Evolutionary conservation across 331 rosid species (phyloP).

Genomic region (Malus hybrid): DNA sequence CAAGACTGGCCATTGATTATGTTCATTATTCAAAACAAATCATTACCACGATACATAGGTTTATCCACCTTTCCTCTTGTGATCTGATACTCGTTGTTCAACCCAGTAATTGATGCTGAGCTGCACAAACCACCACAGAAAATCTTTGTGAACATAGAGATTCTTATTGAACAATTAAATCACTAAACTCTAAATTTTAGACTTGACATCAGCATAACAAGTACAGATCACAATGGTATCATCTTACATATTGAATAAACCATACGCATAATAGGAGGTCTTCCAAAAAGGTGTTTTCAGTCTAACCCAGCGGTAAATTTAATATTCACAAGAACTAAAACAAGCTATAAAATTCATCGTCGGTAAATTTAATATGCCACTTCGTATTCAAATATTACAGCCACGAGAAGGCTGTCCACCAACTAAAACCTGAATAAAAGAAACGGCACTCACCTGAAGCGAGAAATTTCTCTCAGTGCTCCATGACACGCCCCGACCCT

Average conservation of each 20-base stretch:
- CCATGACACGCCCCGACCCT: too few relatives aligned
- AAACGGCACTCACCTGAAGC: conserved; percentile 46
- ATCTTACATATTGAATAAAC: background rate
- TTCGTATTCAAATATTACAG: background rate
- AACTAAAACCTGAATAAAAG: background rate
- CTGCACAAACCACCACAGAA: conserved; percentile 28
- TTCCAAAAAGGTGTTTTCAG: too few relatives aligned
- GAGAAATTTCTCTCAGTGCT: conserved; percentile 70
- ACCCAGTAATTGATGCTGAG: conserved; percentile 59
- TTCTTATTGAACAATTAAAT: background rate
- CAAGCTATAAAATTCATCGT: background rate
- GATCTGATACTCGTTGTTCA: conserved; percentile 86
- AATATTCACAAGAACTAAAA: too few relatives aligned
- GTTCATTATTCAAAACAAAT: background rate
- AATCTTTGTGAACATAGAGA: background rate
- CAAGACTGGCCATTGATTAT: background rate
- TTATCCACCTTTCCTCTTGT: conserved; percentile 59
- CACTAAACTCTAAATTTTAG: background rate
- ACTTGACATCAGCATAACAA: background rate
- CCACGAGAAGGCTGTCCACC: background rate
- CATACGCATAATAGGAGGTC: too few relatives aligned
- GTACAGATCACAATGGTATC: background rate
- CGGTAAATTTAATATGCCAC: background rate
- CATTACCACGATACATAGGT: background rate
- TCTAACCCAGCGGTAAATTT: too few relatives aligned